These are phyloP conservation scores for Pythium dissimile DNA, from an alignment of 352 stramenopile genomes.

Conservation along the genomic window DNA sequence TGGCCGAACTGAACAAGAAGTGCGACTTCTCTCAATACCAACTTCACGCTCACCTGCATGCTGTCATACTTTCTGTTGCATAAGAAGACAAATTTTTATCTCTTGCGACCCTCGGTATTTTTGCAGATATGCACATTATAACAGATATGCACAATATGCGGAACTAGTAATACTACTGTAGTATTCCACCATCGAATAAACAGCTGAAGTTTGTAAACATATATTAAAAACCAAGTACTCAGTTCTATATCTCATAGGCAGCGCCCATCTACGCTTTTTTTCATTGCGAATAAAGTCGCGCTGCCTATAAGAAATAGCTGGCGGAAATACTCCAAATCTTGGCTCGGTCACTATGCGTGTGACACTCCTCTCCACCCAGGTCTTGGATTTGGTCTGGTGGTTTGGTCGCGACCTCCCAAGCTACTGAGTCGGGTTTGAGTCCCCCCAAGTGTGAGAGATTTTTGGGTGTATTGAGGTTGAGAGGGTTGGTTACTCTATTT, in stretches of 20 bases:
- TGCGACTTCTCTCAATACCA: no score
- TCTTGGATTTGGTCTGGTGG: constrained; percentile 11
- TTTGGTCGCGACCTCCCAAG: constrained; percentile 10
- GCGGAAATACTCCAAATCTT: not conserved
- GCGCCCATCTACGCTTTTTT: not conserved
- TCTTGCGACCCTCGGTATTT: no score
- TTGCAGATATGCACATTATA: no score
- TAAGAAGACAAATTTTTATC: no score
- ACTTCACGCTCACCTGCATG: no score
- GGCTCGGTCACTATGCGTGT: not conserved
- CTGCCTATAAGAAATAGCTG: not conserved
- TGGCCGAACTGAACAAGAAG: no score
- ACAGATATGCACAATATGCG: no score
- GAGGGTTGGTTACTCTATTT: constrained; percentile 11
- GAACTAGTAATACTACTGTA: no score
- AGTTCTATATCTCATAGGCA: constrained; percentile 3
- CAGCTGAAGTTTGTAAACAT: no score
- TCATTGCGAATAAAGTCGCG: not conserved
- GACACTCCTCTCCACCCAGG: not conserved
- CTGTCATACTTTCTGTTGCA: no score
- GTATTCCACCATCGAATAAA: no score
- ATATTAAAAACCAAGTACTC: no score
- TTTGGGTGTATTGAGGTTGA: constrained; percentile 10
- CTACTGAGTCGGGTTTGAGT: constrained; percentile 13
- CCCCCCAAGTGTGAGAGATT: constrained; percentile 2